Conservation (phyloP, 495 filamentous ascomycete genomes). For the Glonium stellatum region DNA sequence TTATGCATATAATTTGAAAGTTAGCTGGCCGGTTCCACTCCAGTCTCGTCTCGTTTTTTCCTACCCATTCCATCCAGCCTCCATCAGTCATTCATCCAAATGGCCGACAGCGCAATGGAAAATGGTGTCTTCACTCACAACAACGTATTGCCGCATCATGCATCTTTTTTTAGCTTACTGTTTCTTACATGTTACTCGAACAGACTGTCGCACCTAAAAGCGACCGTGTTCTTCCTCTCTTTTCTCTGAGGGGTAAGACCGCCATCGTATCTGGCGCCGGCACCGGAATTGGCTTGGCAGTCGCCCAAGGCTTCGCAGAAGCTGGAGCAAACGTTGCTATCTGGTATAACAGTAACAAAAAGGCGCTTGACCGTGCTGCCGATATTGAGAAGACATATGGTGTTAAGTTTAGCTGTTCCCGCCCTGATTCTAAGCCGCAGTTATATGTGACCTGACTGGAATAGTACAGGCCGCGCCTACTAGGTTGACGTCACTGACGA, state of each 20-base stretch:
- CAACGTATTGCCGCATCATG: not conserved
- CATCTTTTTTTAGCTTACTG: not conserved
- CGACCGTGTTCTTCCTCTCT: conserved; percentile 49
- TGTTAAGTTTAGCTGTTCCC: conserved; percentile 60
- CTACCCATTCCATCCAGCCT: not conserved
- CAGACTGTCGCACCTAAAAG: not conserved
- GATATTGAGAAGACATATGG: conserved; percentile 68
- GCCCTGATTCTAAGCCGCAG: no score
- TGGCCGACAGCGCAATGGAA: not conserved
- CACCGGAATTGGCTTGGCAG: conserved; percentile 64
- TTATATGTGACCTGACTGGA: no score
- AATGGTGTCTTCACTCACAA: not conserved
- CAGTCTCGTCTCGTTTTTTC: no score
- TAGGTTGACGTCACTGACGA: conserved; percentile 58
- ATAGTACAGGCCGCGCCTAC: conserved; percentile 46
- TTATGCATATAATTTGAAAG: no score
- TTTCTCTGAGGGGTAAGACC: conserved; percentile 63
- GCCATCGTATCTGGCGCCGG: conserved; percentile 62
- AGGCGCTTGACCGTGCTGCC: conserved; percentile 60
- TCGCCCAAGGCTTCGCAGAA: conserved; percentile 60
- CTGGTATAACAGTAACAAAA: conserved; percentile 50
- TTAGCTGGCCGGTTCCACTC: no score
- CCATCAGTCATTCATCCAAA: not conserved
- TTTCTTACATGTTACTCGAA: not conserved
- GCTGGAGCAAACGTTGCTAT: conserved; percentile 52